phyloP scores from a whole-genome alignment of 2,329 filamentous ascomycete species.

The Aspergillus neoniger region DNA sequence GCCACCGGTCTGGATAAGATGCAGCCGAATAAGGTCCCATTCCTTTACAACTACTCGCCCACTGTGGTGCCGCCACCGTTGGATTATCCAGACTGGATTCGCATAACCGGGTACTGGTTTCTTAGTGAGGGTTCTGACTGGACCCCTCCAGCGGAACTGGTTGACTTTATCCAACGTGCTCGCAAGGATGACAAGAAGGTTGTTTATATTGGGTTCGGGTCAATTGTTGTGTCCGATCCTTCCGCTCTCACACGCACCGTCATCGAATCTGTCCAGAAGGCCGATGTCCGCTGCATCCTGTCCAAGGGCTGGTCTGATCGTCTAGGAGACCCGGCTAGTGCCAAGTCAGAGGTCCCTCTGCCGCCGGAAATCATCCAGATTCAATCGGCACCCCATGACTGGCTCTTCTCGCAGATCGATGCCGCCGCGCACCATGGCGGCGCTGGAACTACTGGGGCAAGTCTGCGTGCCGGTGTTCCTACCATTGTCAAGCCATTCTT shows the following conservation, averaged over 20 bases:
- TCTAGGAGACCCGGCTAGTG: conserved; percentile 59
- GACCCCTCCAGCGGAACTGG: conserved; percentile 73
- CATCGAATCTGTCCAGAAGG: conserved; percentile 84
- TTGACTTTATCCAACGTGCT: conserved; percentile 80
- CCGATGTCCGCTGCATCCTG: conserved; percentile 90
- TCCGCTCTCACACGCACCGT: conserved; percentile 88
- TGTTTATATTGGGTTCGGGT: conserved; percentile 96
- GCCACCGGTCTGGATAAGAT: conserved; percentile 85
- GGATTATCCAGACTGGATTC: conserved; percentile 97
- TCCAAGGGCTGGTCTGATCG: conserved; percentile 98
- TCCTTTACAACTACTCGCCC: conserved; percentile 95
- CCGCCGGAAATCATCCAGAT: conserved; percentile 85
- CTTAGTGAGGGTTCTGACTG: conserved; percentile 74
- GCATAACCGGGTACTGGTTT: conserved; percentile 98
- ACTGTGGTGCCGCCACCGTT: conserved; percentile 90
- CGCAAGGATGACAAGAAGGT: conserved; percentile 82
- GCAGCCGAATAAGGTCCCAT: conserved; percentile 96
- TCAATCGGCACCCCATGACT: conserved; percentile 89
- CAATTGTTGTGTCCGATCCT: conserved; percentile 89
- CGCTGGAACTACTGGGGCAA: conserved; percentile 91
- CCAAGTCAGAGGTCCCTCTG: conserved; percentile 66
- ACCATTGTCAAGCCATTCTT: conserved; percentile 98
- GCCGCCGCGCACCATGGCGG: conserved; percentile 94
- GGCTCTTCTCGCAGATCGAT: conserved; percentile 92
- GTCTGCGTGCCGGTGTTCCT: conserved; percentile 83